Percentiles rank a stretch among this genome's conserved stretches.
Conservation (phyloP, 306 rosid genomes). For the Sindora glabra region DNA sequence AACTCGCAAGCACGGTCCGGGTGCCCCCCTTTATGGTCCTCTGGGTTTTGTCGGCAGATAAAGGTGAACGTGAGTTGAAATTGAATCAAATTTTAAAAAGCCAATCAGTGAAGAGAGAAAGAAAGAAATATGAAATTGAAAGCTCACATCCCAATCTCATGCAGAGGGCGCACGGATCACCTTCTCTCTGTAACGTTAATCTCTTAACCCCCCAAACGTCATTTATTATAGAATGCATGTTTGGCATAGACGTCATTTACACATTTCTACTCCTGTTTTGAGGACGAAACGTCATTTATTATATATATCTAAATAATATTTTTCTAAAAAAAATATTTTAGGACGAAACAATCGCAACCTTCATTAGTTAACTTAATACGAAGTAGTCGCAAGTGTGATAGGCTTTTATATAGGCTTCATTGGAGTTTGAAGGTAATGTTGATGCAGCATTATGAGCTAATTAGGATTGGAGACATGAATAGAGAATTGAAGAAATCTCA, state of each 20-base stretch:
- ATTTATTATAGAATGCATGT: neutral
- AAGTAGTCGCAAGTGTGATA: no score
- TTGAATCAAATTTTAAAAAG: constrained; percentile 20
- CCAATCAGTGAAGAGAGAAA: constrained; percentile 19
- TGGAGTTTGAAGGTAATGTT: no score
- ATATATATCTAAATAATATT: no score
- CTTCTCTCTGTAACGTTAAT: constrained; percentile 17
- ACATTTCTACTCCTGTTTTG: neutral
- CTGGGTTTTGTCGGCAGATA: constrained; percentile 73
- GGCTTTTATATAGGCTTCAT: no score
- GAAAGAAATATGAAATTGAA: no score
- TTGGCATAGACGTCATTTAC: neutral
- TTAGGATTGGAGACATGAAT: no score
- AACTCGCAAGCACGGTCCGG: constrained; percentile 9
- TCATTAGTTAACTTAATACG: no score
- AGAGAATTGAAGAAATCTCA: no score
- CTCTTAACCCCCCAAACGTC: constrained; percentile 6
- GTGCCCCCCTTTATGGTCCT: constrained; percentile 34
- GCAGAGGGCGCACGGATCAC: constrained; percentile 26
- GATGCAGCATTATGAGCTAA: no score
- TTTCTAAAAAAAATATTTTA: no score
- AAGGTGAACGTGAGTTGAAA: constrained; percentile 25
- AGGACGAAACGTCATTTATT: no score
- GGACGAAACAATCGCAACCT: no score
- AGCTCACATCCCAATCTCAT: constrained; percentile 36